Base-by-base conservation (phyloP, 139 green algal species). In the Coccomyxa sp. region DNA sequence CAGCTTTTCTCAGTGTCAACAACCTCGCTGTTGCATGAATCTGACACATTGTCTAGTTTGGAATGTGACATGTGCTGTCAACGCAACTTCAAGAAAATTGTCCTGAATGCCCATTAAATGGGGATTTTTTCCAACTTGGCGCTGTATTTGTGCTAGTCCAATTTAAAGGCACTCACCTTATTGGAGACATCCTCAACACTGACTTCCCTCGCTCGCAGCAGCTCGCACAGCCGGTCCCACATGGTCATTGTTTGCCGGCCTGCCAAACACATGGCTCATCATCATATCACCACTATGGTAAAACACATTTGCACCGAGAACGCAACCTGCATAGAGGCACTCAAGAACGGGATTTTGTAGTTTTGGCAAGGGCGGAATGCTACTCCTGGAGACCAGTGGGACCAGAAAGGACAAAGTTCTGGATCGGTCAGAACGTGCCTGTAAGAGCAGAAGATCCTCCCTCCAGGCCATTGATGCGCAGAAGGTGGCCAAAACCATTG, bases 401-500 rank as follows among this genome's bases (percentile, higher is more conserved):
- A 51, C 38, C 38, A 7, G 7, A 51, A 51, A 51, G 38, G 7
- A 51, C 7, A 51, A 51, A 51, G 63, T 9, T 1, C 1, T 71
- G 21, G 18, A 71, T 1, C 1, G 63, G 21, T 21, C 18, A 71
- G 63, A 71, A 28, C 63, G 63, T 71, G 63, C 90, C 88, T 79
- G 83, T 87, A 58, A 86, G 74, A 1, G 14, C 32, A 51, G 67
- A 28, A 31, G 88, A 92, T 51, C 91, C 92, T 30, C 91, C 91
- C 60, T 96, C 91, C 11, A 87, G 86, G 13, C 94, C 94, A 82
- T 98, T 97, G 76, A 98, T 87, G 14, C 94, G 90, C 77, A 94
- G 83, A 82, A 99, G 87, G 90, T 99, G 97, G 12, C 96, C 97
- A 77, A 90, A 99, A 17, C 97, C 97, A 83, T 99, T 99, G 45